phyloP scores from a whole-genome alignment of 2,329 filamentous ascomycete genomes.

The Huntiella moniliformis region DNA sequence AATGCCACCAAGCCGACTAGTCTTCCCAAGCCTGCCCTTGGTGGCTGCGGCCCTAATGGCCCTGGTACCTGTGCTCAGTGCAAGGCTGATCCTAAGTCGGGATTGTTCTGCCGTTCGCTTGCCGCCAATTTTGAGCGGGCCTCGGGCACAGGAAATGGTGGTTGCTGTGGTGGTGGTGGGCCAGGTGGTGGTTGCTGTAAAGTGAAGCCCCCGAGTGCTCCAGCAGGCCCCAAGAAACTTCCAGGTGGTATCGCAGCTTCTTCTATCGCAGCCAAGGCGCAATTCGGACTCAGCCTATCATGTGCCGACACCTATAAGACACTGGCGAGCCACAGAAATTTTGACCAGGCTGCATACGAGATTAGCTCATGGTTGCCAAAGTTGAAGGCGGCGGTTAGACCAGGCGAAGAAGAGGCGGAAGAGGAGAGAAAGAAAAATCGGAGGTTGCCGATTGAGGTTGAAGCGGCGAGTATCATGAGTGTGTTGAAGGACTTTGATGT shows the following conservation, averaged over 20 bases:
- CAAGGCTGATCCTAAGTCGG: constrained; percentile 56
- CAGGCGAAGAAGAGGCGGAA: constrained; percentile 12
- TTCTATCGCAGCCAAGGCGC: constrained; percentile 16
- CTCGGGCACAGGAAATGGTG: constrained; percentile 21
- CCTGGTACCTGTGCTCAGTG: constrained; percentile 69
- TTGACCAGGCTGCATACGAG: constrained; percentile 54
- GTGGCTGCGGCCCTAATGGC: constrained; percentile 43
- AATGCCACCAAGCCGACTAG: constrained; percentile 13
- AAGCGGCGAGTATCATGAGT: constrained; percentile 69
- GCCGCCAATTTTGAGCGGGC: constrained; percentile 42
- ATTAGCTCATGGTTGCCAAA: constrained; percentile 59
- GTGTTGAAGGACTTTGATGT: constrained; percentile 69
- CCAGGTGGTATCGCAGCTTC: constrained; percentile 4
- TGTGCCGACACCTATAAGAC: constrained; percentile 67
- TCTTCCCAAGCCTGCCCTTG: constrained; percentile 16
- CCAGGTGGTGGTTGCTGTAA: constrained; percentile 48
- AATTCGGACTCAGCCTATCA: constrained; percentile 39
- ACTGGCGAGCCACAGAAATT: constrained; percentile 56
- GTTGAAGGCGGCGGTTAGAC: constrained; percentile 36
- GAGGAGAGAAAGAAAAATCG: constrained; percentile 16
- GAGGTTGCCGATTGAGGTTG: constrained; percentile 52
- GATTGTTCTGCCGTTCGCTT: constrained; percentile 65
- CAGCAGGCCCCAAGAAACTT: constrained; percentile 12
- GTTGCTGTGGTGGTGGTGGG: constrained; percentile 46
- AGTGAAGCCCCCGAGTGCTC: constrained; percentile 19